Base-by-base conservation (phyloP, 306 rosid species). In the Alnus glutinosa region DNA sequence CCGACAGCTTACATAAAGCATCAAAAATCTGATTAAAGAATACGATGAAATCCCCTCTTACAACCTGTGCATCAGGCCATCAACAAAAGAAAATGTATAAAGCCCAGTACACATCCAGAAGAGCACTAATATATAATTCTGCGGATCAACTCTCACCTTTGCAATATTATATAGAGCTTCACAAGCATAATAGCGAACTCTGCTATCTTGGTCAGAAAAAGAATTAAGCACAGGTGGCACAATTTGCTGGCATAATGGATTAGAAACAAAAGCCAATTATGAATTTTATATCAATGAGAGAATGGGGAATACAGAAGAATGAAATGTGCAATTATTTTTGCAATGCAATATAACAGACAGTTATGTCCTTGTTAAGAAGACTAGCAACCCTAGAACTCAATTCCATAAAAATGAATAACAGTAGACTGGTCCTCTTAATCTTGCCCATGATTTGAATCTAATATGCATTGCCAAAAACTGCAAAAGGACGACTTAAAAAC, bases 151-250 rank as follows among this genome's bases (percentile, higher is more conserved):
- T 78, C 86, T 91, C 80, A 95, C 99, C 97, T 96, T 96, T 47
- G 99, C 99, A 63, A 96, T 96, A 85, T 96, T 96, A 77, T 96
- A 96, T 32, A 96, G 88, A 59, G 99, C 96, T 86, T 96, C 99
- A 36, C 99, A 96, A 64, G 99, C 98, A 91, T 96, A 93, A 87
- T 96, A 96, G 48, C 99, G 99, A 78, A 96, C 99, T 86, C 98
- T 90, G 90, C 98, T 88, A 76, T 96, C 99, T 90, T 96, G 99
- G 85, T 96, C 99, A 58, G 90, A 82, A 86, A 96, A 96, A 70
- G 99, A 91, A 76, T 63, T 76, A 63, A 96, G 90, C 78, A 96
- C 99, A 14, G 99, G 98, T 10, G 92, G 97, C 82, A 96, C 99
- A 58, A 96, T 93, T 87, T 89, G 96, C 99, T 96, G 98, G 75